Evolutionary conservation across 1,284 basidiomycete genomes (phyloP), one percentile per base, ranked within the genome.

Genomic region (Puccinia novopanici): DNA sequence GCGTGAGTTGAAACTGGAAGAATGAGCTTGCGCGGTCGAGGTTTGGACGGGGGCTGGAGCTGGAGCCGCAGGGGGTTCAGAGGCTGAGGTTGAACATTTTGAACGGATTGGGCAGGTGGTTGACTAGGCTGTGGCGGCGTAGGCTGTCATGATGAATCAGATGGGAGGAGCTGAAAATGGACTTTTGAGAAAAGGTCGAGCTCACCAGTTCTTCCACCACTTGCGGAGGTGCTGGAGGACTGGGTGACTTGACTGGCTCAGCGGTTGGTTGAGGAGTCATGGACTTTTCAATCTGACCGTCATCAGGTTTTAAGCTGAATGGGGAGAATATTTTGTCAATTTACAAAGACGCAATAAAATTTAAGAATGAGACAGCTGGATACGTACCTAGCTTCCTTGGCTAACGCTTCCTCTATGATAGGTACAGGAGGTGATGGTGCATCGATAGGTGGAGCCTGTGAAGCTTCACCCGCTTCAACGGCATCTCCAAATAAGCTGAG

Each of bases 401-500:
- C 27, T n/a, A 48, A 55, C 24, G 67, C 4, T 42, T 79, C 67
- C 24, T 79, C 76, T 15, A 48, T 71, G 37, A 55, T 34, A 30
- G 67, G 40, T 40, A 57, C 54, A 71, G 76, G 76, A 59, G 76
- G 76, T n/a, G 76, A 71, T 24, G 76, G 76, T n/a, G 76, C 42
- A 30, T 79, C 76, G 17, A 52, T 63, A n/a, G 75, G 45, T 8
- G 34, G 67, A 73, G 40, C 78, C 30, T 50, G 78, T 30, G 37
- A n/a, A 2, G 57, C 45, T 63, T 73, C 70, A 5, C 37, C 37
- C 48, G 57, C 34, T 72, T 70, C 78, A 42, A 67, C 37, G 10
- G 68, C 67, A 8, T 79, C 76, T 19, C 67, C 76, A 54, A 80
- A 80, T 19, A 80, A 40, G 55, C 70, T 72, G 42, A 80, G 68